Evolutionary conservation across 2,329 filamentous ascomycete species (phyloP), one percentile per base, ranked within the genome.

Genomic region (Penicillium janthinellum): DNA sequence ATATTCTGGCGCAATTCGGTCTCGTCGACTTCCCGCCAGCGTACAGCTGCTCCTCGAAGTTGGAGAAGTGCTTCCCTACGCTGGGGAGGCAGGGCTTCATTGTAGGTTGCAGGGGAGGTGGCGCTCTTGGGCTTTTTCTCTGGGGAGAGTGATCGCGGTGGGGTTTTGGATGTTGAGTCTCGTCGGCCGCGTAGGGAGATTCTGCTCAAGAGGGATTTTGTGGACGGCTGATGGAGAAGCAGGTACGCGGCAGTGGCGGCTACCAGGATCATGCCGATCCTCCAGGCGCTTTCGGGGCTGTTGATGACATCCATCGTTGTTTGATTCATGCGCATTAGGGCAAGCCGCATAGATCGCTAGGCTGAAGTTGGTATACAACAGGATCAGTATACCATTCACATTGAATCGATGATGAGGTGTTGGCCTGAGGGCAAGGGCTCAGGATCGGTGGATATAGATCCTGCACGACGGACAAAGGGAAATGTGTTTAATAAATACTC

Each of bases 91-190:
- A 86, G 81, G 0, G 76, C 74, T 57, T 79, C 73, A n/a, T 69
- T 74, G 70, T 83, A 84, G 54, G 77, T 72, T 15, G 74, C 63
- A 3, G 70, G 59, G 4, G 71, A 60, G 11, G 62, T 57, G 34
- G 68, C 60, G 53, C 73, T 72, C 14, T 67, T 69, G 42, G 71
- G 58, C 53, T 75, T 76, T 68, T 81, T 82, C n/a, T 78, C 76
- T 2, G 82, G 81, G 1, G 82, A 84, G 10, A 84, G 64, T 1
- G 82, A 84, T 53, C 79, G 78, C 41, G 83, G 82, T 44, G 83
- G 82, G n/a, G 82, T 84, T 61, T 73, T 76, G 11, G 82, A 77
- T 34, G 75, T 78, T n/a, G 81, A 81, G n/a, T 73, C 66, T 62
- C 77, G 77, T 57, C 78, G 75, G 44, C 73, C 72, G 51, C 73